Conservation (phyloP, 1,284 basidiomycete species). For the Marasmius oreades region DNA sequence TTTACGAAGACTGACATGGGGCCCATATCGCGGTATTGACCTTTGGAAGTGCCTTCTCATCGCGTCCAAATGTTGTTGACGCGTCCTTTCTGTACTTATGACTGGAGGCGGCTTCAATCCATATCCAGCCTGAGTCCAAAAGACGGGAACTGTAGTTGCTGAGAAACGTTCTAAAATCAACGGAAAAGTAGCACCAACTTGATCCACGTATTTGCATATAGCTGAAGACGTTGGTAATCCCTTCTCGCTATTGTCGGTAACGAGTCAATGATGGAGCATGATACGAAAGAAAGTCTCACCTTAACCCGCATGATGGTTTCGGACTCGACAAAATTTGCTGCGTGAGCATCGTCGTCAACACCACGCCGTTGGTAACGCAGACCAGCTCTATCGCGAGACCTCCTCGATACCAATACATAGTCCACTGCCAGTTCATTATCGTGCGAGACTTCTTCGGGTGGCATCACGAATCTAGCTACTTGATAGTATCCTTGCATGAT, state of each 20-base stretch:
- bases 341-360: slow-evolving; percentile 81
- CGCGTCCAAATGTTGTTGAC: slow-evolving; percentile 68
- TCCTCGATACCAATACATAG: slow-evolving; percentile 77
- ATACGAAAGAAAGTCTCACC: slow-evolving; percentile 38
- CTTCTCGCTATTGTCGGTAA: slow-evolving; percentile 52
- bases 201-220: slow-evolving; percentile 90
- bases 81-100: slow-evolving; percentile 69
- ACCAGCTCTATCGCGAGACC: slow-evolving; percentile 90
- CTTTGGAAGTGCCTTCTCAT: slow-evolving; percentile 76
- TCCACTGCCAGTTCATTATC: slow-evolving; percentile 53
- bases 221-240: slow-evolving; percentile 74
- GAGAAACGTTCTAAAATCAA: slow-evolving; percentile 2
- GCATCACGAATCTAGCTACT: slow-evolving; percentile 61
- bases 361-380: slow-evolving; percentile 95
- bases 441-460: slow-evolving; percentile 44
- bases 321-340: slow-evolving; percentile 92
- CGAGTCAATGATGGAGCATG: neutral
- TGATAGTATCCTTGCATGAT: slow-evolving; percentile 91
- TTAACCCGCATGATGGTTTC: slow-evolving; percentile 83
- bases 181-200: slow-evolving; percentile 43
- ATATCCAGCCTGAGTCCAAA: slow-evolving; percentile 84
- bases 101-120: slow-evolving; percentile 87
- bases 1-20: slow-evolving; percentile 48
- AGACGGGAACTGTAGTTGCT: slow-evolving; percentile 69
- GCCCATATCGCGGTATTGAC: slow-evolving; percentile 70